Conservation (phyloP, 2,329 filamentous ascomycete genomes). For the Fusarium sororula region DNA sequence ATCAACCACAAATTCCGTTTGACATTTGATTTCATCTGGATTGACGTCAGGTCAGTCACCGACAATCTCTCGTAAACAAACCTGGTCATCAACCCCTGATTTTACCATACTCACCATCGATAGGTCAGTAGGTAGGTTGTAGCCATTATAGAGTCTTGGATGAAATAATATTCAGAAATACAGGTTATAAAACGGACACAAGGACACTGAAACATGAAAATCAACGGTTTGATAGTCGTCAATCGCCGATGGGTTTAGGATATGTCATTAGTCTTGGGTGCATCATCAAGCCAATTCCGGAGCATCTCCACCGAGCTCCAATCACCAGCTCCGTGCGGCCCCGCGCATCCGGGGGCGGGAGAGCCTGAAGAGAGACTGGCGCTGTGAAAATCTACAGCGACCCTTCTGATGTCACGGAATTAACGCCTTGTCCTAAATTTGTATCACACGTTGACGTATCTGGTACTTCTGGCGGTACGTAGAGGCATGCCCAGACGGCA, state of each 20-base stretch:
- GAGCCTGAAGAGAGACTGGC: neutral
- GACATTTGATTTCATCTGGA: constrained; percentile 14
- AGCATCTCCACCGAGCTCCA: constrained; percentile 36
- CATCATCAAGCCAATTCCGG: constrained; percentile 10
- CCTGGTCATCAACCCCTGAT: neutral
- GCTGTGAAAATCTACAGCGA: neutral
- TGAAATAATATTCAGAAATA: constrained; percentile 8
- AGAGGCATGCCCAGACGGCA: constrained; percentile 29
- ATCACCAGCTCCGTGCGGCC: constrained; percentile 24
- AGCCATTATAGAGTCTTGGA: neutral
- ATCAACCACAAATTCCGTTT: constrained; percentile 25
- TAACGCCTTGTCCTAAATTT: constrained; percentile 13
- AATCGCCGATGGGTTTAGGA: constrained; percentile 23
- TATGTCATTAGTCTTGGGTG: constrained; percentile 23
- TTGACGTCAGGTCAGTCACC: constrained; percentile 34
- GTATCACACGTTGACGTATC: constrained; percentile 14
- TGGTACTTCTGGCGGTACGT: constrained; percentile 21
- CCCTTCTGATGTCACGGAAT: constrained; percentile 25
- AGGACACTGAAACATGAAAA: neutral
- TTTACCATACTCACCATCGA: neutral
- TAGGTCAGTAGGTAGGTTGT: neutral
- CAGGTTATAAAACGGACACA: constrained; percentile 18
- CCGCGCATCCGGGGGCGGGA: constrained; percentile 24
- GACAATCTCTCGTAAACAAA: neutral
- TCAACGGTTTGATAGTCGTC: neutral